These are phyloP conservation scores for Yarrowia osloensis DNA, from an alignment of 805 yeast genomes.

Conservation along the genomic window DNA sequence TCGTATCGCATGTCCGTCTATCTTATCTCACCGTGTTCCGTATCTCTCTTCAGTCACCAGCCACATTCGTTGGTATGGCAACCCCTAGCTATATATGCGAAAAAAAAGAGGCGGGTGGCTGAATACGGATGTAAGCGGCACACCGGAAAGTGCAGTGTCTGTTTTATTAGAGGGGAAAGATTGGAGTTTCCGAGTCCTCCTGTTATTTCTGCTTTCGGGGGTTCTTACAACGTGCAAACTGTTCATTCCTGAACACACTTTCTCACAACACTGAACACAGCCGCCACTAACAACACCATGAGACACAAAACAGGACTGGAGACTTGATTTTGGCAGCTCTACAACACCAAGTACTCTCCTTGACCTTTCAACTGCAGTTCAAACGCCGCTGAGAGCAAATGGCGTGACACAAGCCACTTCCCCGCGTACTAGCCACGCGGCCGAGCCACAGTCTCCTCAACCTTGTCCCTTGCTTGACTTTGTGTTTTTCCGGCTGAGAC, in stretches of 20 bases:
- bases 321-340: neutral
- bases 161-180: neutral
- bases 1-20: neutral
- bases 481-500: neutral
- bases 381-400: neutral
- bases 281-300: neutral
- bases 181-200: neutral
- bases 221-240: neutral
- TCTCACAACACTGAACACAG: neutral
- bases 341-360: neutral
- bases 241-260: no score
- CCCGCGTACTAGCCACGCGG: constrained; percentile 6
- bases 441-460: neutral
- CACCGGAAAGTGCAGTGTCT: neutral
- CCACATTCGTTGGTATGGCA: constrained; percentile 6
- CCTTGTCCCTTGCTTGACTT: neutral
- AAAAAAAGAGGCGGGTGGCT: neutral
- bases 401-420: constrained; percentile 5
- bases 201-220: neutral
- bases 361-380: neutral
- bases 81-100: neutral
- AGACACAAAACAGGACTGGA: neutral
- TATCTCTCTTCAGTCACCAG: neutral
- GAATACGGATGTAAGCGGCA: neutral
- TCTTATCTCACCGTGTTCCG: neutral